These are phyloP conservation scores for Trichaptum fuscoviolaceum DNA, from an alignment of 768 basidiomycete species.

Conservation along the genomic window DNA sequence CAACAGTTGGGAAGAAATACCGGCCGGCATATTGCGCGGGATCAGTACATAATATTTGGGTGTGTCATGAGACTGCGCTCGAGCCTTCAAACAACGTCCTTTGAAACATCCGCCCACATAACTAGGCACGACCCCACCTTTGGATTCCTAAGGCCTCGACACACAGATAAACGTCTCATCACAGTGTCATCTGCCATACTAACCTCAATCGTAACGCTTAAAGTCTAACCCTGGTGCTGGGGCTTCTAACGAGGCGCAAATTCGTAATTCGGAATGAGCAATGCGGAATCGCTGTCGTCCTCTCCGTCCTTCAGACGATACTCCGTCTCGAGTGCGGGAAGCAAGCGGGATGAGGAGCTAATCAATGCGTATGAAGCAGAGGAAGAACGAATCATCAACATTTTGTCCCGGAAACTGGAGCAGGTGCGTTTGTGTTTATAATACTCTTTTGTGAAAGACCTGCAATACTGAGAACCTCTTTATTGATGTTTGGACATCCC, in stretches of 20 bases:
- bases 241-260: neutral
- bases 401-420: constrained; percentile 78
- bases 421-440: constrained; percentile 42
- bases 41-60: neutral
- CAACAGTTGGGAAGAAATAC: neutral
- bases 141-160: neutral
- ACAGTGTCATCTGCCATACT: neutral
- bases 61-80: neutral
- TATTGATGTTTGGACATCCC: no score
- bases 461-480: no score
- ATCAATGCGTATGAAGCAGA: constrained; percentile 90
- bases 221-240: neutral
- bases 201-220: neutral
- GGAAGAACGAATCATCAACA: constrained; percentile 83
- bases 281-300: constrained; percentile 22
- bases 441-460: neutral
- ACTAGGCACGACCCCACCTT: neutral
- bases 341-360: constrained; percentile 61
- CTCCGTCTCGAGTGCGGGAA: constrained; percentile 48
- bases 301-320: constrained; percentile 58
- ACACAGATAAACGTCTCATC: neutral
- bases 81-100: neutral
- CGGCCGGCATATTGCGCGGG: neutral
- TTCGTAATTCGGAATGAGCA: neutral
- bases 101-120: neutral